Evolutionary conservation across 1,284 basidiomycete species (phyloP), one percentile per base, ranked within the genome.

Genomic region (Peniophora sp.): DNA sequence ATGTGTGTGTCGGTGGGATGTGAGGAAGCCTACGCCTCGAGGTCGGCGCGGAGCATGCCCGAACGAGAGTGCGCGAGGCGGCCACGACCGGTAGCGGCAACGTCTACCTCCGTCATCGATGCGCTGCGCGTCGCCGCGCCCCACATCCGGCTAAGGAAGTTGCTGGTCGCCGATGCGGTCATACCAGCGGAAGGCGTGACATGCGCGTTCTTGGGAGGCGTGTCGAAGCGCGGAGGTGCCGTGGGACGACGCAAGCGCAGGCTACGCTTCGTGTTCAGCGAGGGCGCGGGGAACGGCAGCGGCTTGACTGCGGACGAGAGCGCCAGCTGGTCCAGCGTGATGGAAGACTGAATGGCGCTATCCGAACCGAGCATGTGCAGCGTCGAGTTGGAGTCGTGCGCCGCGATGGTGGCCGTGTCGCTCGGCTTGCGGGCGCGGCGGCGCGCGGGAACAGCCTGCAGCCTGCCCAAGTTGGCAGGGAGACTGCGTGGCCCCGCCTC

Each of bases 61-160:
- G 74, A 75, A 57, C 68, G 68, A 47, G 74, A 76, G 60, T 20
- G n/a, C n/a, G 37, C 15, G 37, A n/a, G 37, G 37, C 37, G 37
- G 5, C 10, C n/a, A 67, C 55, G 8, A 62, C 58, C 49, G 60
- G 56, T 41, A 58, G 62, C 8, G 54, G 62, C n/a, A 57, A 56
- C 56, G 50, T 69, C 58, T 58, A 56, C 52, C 53, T 55, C 65
- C 62, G 47, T 70, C 66, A 56, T 67, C 65, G n/a, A 65, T 24
- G 51, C 22, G n/a, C 39, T 62, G 58, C 76, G 76, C 42, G 68
- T 73, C 48, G 75, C 75, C 18, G 75, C 75, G 45, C 74, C 81
- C 76, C 81, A 84, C 79, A 85, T 81, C 27, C 82, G 72, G 56
- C 78, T 82, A 45, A 85, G 67, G 62, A 84, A 83, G 35, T 74